phyloP scores from a whole-genome alignment of 345 rosid genomes.

The Rhizophora apiculata region DNA sequence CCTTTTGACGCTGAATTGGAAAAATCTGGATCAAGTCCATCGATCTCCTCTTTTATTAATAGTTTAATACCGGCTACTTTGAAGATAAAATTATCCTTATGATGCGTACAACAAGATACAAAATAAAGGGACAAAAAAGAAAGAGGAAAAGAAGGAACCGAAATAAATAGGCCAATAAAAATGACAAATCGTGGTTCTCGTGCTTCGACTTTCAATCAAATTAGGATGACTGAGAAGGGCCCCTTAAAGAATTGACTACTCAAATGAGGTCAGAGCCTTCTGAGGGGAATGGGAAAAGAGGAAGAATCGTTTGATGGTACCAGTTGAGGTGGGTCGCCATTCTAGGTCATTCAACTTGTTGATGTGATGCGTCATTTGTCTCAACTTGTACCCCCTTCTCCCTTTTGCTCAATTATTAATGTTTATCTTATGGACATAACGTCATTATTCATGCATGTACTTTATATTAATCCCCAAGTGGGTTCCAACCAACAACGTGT shows the following conservation, averaged over 20 bases:
- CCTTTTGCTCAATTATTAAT: not conserved
- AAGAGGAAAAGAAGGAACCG: not conserved
- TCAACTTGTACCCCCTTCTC: not conserved
- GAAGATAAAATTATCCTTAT: too few relatives aligned
- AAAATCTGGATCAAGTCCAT: too few relatives aligned
- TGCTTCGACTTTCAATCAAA: conserved; percentile 7
- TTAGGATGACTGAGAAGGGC: not conserved
- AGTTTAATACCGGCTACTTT: too few relatives aligned
- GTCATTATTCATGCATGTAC: not conserved
- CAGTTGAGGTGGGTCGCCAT: not conserved
- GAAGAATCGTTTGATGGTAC: not conserved
- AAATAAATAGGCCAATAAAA: not conserved
- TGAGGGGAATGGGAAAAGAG: not conserved
- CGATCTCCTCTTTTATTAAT: too few relatives aligned
- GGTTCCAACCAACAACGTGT: conserved; percentile 31
- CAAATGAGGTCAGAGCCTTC: conserved; percentile 1
- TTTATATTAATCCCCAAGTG: conserved; percentile 18
- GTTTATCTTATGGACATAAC: not conserved
- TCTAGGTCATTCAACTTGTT: conserved; percentile 9
- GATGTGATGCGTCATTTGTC: conserved; percentile 1
- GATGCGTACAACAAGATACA: not conserved
- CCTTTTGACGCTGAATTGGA: too few relatives aligned
- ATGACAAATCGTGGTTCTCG: conserved; percentile 23
- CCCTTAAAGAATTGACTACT: conserved; percentile 19
- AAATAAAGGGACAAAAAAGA: not conserved